Base-by-base conservation (phyloP, 345 rosid genomes). In the Eucalyptus grandis region DNA sequence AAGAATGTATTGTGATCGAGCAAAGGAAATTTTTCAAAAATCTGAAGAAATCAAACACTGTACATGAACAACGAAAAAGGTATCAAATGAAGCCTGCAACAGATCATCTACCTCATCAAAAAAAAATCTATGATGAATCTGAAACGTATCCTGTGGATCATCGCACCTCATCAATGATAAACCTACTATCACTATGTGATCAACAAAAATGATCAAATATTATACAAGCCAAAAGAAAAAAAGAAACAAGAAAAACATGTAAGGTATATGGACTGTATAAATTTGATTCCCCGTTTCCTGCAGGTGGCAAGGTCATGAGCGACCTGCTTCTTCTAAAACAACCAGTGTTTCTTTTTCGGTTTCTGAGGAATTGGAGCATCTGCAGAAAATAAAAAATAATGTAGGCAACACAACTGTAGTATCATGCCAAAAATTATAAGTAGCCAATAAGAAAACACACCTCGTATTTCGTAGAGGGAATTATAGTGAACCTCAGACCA, bases 401-500 rank as follows among this genome's bases (percentile, higher is more conserved):
- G 27, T 34, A 24, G 26, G 50, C 47, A 30, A 14, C 30, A 27
- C 49, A 2, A 50, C 30, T 37, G 37, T 22, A n/a, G 9, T 22
- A 30, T 14, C n/a, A 5, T 22, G 47, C 58, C 88, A 53, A 54
- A 44, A 53, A 46, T 31, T 53, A 51, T 6, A 24, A 60, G 46
- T 53, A 53, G 16, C 34, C 51, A 17, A 44, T 49, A 77, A 34
- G 43, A 54, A 87, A 90, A 94, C 95, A 83, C 89, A 96, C 99
- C 98, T 95, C 91, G 95, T 82, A 95, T 92, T 62, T 95, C 98
- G 88, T 97, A 97, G 77, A 98, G 94, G n/a, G 99, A 98, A 93
- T 98, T 98, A 91, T 97, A 98, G 89, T 98, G 99, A 80, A 98
- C 99, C 94, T 98, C 99, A 24, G 98, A 96, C 99, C 99, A 98